Base-by-base conservation (phyloP, 257 asterid species). In the Coffea eugenioides region DNA sequence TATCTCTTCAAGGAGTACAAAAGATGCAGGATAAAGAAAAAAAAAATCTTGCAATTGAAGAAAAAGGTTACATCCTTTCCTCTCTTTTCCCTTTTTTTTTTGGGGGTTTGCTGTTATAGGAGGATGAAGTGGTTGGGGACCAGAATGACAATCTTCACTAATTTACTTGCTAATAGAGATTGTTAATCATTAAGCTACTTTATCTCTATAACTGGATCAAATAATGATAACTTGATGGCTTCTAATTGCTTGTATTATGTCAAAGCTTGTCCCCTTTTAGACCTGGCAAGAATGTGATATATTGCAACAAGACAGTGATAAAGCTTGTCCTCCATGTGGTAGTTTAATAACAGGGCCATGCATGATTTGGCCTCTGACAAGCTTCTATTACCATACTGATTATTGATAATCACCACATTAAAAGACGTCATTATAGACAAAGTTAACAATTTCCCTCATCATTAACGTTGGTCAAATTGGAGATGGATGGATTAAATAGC, bases 281-380 rank as follows among this genome's bases (percentile, higher is more conserved):
- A 21, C 34, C 54, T 20, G 23, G 31, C 74, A 69, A 69, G 54
- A 43, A 69, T 41, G 52, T 69, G 54, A 69, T 69, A 0, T 69
- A 69, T 69, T 43, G n/a, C 54, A 21, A 41, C 20, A 41, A 69
- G 54, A 41, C 54, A 41, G 15, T 43, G 34, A 69, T 69, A 41
- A 41, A 69, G 27, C 54, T 69, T 69, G 54, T 69, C 54, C 2
- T 41, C 74, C 74, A 69, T 41, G 74, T 69, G 74, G 54, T 41
- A 12, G 54, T 69, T 68, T 41, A 23, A 20, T 18, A 43, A n/a
- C 18, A 68, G 73, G 74, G 54, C 54, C 74, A 69, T 3, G 43
- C 43, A 39, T 69, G 74, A 43, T 69, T 69, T 69, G 54, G 43
- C 74, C 54, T 69, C 54, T 69, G 74, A 41, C 74, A 69, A 69